Base-by-base conservation (phyloP, 2,329 filamentous ascomycete genomes). In the Cladosporium halotolerans region DNA sequence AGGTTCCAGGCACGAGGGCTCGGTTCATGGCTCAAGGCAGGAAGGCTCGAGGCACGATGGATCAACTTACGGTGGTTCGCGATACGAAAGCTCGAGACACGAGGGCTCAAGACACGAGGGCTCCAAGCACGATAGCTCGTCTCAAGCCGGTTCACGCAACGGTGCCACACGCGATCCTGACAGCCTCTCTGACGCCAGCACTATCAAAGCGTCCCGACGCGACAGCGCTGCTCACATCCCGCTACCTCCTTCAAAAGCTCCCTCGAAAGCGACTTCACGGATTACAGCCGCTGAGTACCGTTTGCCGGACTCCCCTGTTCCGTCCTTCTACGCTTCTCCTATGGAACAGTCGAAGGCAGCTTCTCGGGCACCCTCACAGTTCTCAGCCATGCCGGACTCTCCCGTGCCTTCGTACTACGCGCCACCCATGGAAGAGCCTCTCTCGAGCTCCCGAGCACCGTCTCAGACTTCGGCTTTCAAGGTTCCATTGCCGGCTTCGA, bases 181-280 rank as follows among this genome's bases (percentile, higher is more conserved):
- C 6, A 50, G 56, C n/a, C 51, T 58, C 9, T 65, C 63, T 9
- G 62, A 62, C 1, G 62, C 58, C 9, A 63, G 59, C 54, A 66
- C 62, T n/a, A 58, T 64, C 57, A 66, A 66, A 53, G 56, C 62
- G 10, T 55, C 58, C 13, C 51, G 52, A 32, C 54, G 59, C 8
- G 62, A 61, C 40, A 60, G 59, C 41, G 62, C 63, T 31, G 61
- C 62, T 9, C 59, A 58, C 6, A 58, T 63, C 18, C 57, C 61
- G 10, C 45, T 62, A 2, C 62, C 62, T 9, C 52, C 54, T 9
- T 62, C 60, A 3, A 54, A 55, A 39, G 55, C 52, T 2, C 57
- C 43, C 16, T 53, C 52, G 16, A 43, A 44, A 11, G 40, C 44
- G 9, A 45, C 34, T 10, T 44, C 34, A 14, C 34, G 38, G 31